Evolutionary conservation across 2,329 filamentous ascomycete species (phyloP), one percentile per base, ranked within the genome.

Genomic region (Teratosphaeria nubilosa): DNA sequence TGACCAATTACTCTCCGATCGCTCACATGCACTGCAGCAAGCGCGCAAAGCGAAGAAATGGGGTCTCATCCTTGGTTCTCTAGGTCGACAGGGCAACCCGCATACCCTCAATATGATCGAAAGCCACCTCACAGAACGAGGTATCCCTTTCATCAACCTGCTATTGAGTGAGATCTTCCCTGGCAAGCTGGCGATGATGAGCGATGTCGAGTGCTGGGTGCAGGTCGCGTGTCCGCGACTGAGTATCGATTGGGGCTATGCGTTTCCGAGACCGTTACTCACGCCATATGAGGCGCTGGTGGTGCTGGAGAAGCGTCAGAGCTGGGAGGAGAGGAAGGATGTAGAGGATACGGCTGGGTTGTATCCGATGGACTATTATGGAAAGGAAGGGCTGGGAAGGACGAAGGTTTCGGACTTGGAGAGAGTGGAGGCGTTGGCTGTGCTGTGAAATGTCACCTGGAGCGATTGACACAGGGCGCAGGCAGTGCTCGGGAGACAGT

Each of bases 301-400:
- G 34, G 89, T 90, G n/a, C 75, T 99, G 53, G 91, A 88, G 2
- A 85, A 85, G 61, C 83, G 82, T 63, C 82, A 94, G 64, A 88
- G 88, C 53, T 80, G 77, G 77, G 89, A 85, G 61, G 58, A 73
- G 70, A 14, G 80, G 80, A 56, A 58, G 50, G 61, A 41, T 50
- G 66, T 56, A 56, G 51, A 22, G 25, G 51, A 53, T n/a, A 53
- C 25, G 7, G 62, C 55, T 64, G 66, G 59, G 45, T 65, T 69
- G 14, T 99, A 99, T 75, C 92, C 91, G 0, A 99, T 99, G 94
- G 91, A 99, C 73, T 99, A 95, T 70, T 99, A 99, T 75, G 91
- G 86, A 0, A 92, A 87, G 71, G 90, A 96, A 52, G 94, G 94
- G 0, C 70, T 99, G 57, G 94, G 92, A 1, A 84, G 94, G 71